Conservation (phyloP, 768 basidiomycete genomes). For the Tubosaeta brunneosetosa region DNA sequence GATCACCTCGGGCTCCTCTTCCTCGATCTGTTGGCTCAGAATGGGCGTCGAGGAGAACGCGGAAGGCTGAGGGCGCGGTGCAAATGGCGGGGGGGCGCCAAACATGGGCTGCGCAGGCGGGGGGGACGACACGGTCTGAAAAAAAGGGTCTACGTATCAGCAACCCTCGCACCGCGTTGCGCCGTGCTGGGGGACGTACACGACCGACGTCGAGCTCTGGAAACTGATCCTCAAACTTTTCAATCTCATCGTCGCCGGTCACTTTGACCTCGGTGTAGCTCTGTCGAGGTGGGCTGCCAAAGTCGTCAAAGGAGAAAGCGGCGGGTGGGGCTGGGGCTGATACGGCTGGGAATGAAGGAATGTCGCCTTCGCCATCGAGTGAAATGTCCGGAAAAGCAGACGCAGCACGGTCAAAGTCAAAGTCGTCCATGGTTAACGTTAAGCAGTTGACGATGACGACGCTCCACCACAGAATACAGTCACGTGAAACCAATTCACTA, state of each 20-base stretch:
- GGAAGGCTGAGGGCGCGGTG: slow-evolving; percentile 73
- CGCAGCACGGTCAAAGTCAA: slow-evolving; percentile 79
- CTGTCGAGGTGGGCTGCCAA: slow-evolving; percentile 45
- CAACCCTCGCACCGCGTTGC: slow-evolving; percentile 11
- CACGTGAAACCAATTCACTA: slow-evolving; percentile 5
- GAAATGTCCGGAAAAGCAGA: slow-evolving; percentile 84
- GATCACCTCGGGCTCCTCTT: slow-evolving; percentile 85
- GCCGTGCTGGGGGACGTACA: slow-evolving; percentile 27
- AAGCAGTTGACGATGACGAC: background rate
- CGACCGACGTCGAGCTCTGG: slow-evolving; percentile 64
- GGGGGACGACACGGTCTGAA: slow-evolving; percentile 33
- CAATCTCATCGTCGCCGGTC: slow-evolving; percentile 81
- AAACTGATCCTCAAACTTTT: slow-evolving; percentile 82
- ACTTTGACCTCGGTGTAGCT: slow-evolving; percentile 60
- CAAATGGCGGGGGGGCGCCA: slow-evolving; percentile 53
- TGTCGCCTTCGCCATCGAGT: slow-evolving; percentile 59
- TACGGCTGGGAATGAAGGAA: slow-evolving; percentile 39
- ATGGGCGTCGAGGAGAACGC: slow-evolving; percentile 70
- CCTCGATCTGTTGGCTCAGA: slow-evolving; percentile 58
- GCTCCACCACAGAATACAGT: background rate
- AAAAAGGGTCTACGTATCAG: slow-evolving; percentile 1
- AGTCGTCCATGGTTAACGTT: slow-evolving; percentile 35
- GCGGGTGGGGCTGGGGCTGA: slow-evolving; percentile 31
- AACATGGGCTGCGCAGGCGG: slow-evolving; percentile 37
- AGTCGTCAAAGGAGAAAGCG: slow-evolving; percentile 65